Base-by-base conservation (phyloP, 2,329 filamentous ascomycete species). In the Fusarium sambucinum region DNA sequence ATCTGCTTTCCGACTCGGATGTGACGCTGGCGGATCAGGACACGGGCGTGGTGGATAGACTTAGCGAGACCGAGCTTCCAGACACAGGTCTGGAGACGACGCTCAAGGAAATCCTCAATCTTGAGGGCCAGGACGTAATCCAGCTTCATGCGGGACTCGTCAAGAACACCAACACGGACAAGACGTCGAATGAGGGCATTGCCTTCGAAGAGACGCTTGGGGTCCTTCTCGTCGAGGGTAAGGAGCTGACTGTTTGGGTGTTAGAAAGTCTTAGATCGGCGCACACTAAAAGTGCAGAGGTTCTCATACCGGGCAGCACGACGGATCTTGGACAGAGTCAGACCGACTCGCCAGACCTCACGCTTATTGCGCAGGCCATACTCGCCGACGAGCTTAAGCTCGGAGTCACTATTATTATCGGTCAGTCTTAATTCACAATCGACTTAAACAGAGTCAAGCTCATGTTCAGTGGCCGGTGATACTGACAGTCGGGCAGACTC, bases 111-210 rank as follows among this genome's bases (percentile, higher is more conserved):
- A 86, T 99, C 96, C 87, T 99, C 96, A 80, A 96, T 92, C 90
- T 97, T 97, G 69, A 99, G 91, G 86, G 96, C 96, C 82, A 99
- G 88, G 82, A 99, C 96, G 92, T 99, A 97, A 97, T 99, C 96
- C 89, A 99, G 96, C 92, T 97, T 99, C 96, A 99, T 99, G 90
- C 96, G 96, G 83, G 94, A 94, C 89, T 99, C 96, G 84, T 99
- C 96, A 81, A 99, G 93, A 80, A 99, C 96, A 93, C 96, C 96
- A 83, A 98, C 94, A 84, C 96, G 96, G 76, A 99, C 96, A 76
- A 99, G 94, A 92, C 96, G 96, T 84, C 96, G 96, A 92, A 99
- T 99, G 83, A 99, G 90, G 83, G 96, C 96, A 86, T 99, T 99
- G 86, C 96, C 96, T 90, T 99, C 96, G 89, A 99, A 99, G 76